Base-by-base conservation (phyloP, 371 early-diverging fungal species). In the Rhizomucor pusillus region DNA sequence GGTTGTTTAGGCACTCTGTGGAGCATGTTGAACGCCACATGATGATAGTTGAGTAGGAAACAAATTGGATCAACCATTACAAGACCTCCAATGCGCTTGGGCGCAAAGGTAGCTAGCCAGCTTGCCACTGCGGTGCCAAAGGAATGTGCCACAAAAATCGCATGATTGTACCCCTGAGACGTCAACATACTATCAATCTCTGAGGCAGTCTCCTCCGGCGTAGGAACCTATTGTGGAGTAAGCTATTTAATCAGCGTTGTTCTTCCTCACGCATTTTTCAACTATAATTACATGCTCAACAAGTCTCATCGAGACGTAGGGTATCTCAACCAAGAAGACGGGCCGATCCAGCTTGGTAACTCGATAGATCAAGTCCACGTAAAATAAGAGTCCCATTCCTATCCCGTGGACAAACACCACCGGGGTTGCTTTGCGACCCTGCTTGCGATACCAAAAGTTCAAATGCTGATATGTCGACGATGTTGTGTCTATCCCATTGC, bases 371-470 rank as follows among this genome's bases (percentile, higher is more conserved):
- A 85, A 78, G 14, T 77, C 74, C 18, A 65, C 54, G 56, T 89
- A 87, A 39, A 75, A 64, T 9, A 78, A 59, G 5, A 84, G 59
- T 1, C 89, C 87, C 29, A 74, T 69, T 3, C 84, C 86, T 39
- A 89, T 80, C 14, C 90, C 89, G 58, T 87, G 87, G 23, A 87
- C 71, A 54, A 87, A 87, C 1, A 86, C 79, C 14, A 89, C 55
- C 0, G 89, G 88, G 5, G 71, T 63, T 33, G 43, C 66, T 52
- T 39, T 45, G 22, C 52, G 47, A 5, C 59, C 19, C 18, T 45
- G 39, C 16, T 46, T 11, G 3, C 61, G 53, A 45, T 69, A 71
- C 66, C 65, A 77, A 37, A 71, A 77, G 6, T 62, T 33, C 3
- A 52, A 50, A 44, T 57, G 53, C 13, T 56, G 24, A 34, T 23